Evolutionary conservation across 78 protist genomes (phyloP), one percentile per base, ranked within the genome.

Genomic region (Andalucia godoyi): DNA sequence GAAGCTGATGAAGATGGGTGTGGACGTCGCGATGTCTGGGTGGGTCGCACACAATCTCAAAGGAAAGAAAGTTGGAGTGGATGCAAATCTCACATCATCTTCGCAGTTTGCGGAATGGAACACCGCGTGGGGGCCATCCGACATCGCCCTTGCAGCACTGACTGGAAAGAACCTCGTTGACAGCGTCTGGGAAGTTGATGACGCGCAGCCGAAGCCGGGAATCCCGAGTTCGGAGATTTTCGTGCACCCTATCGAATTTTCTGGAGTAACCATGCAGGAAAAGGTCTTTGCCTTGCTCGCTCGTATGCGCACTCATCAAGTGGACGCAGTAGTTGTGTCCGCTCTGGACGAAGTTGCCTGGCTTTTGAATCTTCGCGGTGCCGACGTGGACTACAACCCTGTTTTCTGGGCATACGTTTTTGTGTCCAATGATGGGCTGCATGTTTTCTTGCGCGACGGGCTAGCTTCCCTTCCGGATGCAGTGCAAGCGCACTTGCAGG

Each of bases 311-410:
- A 46, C 8, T 41, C 21, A 62, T 2, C 37, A 25, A 2, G 69
- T 57, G 7, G 80, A 41, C 15, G 76, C 57, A 12, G 25, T 80
- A 38, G 62, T 80, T 40, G 61, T 87, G 34, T 33, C 83, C 40
- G 80, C 86, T 3, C 61, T 83, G 23, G 88, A 88, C 61, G 88
- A 88, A 57, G 58, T 88, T 25, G 87, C 87, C 5, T 84, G 88
- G 90, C 73, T 77, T 32, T 58, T 81, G 49, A 89, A 89, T 77
- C 43, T 84, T 3, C 73, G 94, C 25, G 89, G 89, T 10, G 40
- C 60, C 13, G 89, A 83, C 57, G 12, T 76, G 25, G 39, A 6
- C 53, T 54, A 9, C 72, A 78, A 37, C 10, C 85, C 80, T 7
- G 81, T 80, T 53, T 75, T 75, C 49, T 27, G 34, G 43, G 23